Evolutionary conservation across 2,329 filamentous ascomycete genomes (phyloP).

Genomic region (Cercospora zeina): DNA sequence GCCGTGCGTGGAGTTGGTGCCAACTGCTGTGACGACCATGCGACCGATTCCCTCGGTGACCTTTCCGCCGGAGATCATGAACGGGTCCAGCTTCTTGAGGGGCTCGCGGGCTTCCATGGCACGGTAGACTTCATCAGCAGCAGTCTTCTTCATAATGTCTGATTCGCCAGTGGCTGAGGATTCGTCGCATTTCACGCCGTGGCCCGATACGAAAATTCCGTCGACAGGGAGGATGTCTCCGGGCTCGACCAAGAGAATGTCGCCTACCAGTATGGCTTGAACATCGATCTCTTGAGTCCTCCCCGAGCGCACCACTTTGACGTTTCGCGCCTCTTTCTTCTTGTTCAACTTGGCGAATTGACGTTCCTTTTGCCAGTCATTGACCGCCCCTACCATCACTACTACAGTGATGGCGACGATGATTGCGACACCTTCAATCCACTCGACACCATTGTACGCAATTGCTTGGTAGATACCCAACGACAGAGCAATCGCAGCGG

Average conservation of each 20-base stretch:
- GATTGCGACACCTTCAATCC: constrained; percentile 80
- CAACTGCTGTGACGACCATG: constrained; percentile 73
- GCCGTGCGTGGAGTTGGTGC: constrained; percentile 72
- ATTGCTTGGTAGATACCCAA: constrained; percentile 68
- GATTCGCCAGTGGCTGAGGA: constrained; percentile 77
- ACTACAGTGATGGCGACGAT: constrained; percentile 75
- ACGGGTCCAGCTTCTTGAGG: constrained; percentile 71
- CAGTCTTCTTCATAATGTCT: constrained; percentile 67
- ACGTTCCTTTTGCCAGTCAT: constrained; percentile 79
- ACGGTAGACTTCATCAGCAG: constrained; percentile 65
- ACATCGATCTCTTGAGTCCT: constrained; percentile 68
- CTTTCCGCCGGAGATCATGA: constrained; percentile 84
- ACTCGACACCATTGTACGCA: constrained; percentile 65
- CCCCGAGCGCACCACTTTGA: constrained; percentile 76
- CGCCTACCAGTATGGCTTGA: constrained; percentile 70
- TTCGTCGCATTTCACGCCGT: constrained; percentile 70
- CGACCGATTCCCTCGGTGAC: constrained; percentile 73
- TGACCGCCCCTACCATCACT: constrained; percentile 72
- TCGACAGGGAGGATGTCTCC: constrained; percentile 72
- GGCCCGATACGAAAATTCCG: constrained; percentile 67
- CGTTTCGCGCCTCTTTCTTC: constrained; percentile 72
- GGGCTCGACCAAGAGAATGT: constrained; percentile 70
- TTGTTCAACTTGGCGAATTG: constrained; percentile 79
- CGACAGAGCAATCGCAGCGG: constrained; percentile 71
- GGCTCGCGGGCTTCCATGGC: constrained; percentile 63